phyloP scores from a whole-genome alignment of 2,329 filamentous ascomycete genomes.

The Karstenula rhodostoma region DNA sequence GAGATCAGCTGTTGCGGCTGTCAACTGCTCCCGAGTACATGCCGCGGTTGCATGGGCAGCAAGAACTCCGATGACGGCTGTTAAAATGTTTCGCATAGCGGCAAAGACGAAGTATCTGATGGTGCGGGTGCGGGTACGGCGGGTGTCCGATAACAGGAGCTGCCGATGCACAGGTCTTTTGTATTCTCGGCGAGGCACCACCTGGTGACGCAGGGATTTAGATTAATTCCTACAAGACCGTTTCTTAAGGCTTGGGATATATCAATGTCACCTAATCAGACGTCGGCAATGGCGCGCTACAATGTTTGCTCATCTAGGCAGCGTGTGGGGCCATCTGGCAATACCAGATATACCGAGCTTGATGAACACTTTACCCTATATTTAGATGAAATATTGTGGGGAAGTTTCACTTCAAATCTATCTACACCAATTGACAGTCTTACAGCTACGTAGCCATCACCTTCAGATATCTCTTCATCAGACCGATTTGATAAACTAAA shows the following conservation, averaged over 20 bases:
- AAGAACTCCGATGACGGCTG: constrained; percentile 17
- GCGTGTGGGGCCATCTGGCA: constrained; percentile 10
- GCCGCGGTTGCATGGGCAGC: constrained; percentile 23
- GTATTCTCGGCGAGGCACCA: not conserved
- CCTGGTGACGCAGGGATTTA: not conserved
- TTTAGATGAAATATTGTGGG: constrained; percentile 10
- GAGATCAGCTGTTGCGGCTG: constrained; percentile 29
- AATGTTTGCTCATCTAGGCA: not conserved
- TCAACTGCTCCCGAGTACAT: constrained; percentile 33
- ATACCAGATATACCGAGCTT: not conserved
- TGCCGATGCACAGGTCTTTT: not conserved
- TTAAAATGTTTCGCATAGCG: constrained; percentile 16
- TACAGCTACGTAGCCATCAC: not conserved
- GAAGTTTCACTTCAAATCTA: not conserved
- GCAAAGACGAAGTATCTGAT: not conserved
- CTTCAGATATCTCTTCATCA: not conserved
- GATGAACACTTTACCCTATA: not conserved
- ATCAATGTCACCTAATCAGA: not conserved
- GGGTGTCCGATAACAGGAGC: not conserved
- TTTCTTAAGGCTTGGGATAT: not conserved
- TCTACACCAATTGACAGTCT: not conserved
- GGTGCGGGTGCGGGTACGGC: not conserved
- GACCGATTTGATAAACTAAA: no score
- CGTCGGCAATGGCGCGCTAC: constrained; percentile 16
- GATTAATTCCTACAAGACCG: not conserved